Conservation (phyloP, 2,329 filamentous ascomycete species). For the Fusarium proliferatum region DNA sequence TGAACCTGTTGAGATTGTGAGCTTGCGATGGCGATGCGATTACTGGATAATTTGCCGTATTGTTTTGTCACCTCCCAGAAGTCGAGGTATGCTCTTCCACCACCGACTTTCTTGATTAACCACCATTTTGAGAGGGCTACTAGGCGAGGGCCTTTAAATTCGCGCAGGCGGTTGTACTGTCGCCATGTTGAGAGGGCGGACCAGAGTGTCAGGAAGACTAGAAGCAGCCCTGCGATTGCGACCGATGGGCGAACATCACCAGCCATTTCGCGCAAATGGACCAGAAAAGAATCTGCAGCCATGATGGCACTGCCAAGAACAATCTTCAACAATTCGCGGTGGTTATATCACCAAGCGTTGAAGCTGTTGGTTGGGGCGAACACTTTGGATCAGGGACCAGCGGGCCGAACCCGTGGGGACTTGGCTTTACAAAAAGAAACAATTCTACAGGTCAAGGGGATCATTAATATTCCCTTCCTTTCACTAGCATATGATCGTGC, state of each 20-base stretch:
- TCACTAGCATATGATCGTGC: neutral
- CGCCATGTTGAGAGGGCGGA: constrained; percentile 31
- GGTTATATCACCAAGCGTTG: neutral
- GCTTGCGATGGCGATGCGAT: neutral
- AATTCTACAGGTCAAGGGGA: neutral
- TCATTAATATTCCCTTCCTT: constrained; percentile 12
- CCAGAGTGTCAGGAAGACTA: constrained; percentile 15
- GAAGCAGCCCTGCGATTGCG: neutral
- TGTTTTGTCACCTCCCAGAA: constrained; percentile 50
- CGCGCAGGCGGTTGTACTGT: constrained; percentile 53
- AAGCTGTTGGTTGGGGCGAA: neutral
- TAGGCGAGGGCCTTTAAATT: constrained; percentile 53
- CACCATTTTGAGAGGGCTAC: constrained; percentile 55
- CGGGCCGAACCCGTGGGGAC: neutral
- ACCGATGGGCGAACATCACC: constrained; percentile 15
- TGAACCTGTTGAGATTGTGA: constrained; percentile 39
- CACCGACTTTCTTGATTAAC: constrained; percentile 48
- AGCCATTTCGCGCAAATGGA: neutral
- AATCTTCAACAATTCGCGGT: too few species aligned
- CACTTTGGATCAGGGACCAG: neutral
- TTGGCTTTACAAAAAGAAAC: neutral
- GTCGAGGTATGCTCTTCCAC: constrained; percentile 51
- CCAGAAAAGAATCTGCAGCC: neutral
- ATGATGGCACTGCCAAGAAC: constrained; percentile 5
- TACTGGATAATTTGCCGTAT: constrained; percentile 45